These are phyloP conservation scores for Diophrys appendiculata DNA, from an alignment of 73 alveolate genomes.

Conservation along the genomic window DNA sequence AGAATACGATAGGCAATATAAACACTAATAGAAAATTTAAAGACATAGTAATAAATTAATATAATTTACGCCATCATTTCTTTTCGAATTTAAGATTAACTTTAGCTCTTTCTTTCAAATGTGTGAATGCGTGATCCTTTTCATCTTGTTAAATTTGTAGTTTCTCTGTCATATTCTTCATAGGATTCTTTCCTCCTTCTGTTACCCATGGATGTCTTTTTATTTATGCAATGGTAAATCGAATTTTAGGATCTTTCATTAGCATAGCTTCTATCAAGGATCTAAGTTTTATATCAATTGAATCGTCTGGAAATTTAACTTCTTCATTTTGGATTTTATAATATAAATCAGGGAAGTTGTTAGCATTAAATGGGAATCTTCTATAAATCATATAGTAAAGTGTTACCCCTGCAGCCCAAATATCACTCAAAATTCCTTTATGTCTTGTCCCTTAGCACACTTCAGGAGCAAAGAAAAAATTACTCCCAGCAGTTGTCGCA, in stretches of 20 bases:
- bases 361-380: constrained; percentile 29
- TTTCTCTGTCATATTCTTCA: not conserved
- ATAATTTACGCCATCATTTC: not conserved
- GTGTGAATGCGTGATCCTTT: not conserved
- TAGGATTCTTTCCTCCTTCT: not conserved
- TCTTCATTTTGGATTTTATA: constrained; percentile 33
- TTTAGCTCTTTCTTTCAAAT: not conserved
- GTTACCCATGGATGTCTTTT: not conserved
- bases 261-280: not conserved
- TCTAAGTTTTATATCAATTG: not conserved
- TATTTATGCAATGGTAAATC: not conserved
- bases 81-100: not conserved
- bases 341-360: constrained; percentile 25
- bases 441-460: constrained; percentile 44
- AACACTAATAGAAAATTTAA: too few species aligned
- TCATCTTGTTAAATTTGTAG: not conserved
- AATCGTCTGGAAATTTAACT: not conserved
- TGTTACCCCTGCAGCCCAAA: constrained; percentile 58
- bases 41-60: too few species aligned
- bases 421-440: constrained; percentile 48
- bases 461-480: constrained; percentile 49
- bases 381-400: constrained; percentile 36
- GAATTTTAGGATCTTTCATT: not conserved
- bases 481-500: constrained; percentile 48
- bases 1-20: too few species aligned